Conservation (phyloP, 306 rosid species). For the Dryas drummondii region DNA sequence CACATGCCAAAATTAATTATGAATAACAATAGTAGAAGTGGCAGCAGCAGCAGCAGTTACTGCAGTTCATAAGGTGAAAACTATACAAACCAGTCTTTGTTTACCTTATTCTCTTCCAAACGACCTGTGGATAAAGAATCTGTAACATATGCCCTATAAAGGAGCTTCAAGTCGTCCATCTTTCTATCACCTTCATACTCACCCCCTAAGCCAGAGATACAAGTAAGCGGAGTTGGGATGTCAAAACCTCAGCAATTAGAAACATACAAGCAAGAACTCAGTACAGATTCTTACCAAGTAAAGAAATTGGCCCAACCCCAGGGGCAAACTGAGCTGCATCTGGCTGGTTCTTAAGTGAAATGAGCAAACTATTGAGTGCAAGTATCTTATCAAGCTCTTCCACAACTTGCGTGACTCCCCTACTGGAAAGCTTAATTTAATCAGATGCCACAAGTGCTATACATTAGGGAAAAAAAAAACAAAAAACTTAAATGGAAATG, state of each 20-base stretch:
- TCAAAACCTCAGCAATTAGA: slow-evolving; percentile 9
- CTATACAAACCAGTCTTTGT: neutral
- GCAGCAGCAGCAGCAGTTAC: neutral
- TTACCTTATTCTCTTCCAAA: slow-evolving; percentile 57
- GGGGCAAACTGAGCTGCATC: slow-evolving; percentile 73
- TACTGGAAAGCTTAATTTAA: slow-evolving; percentile 50
- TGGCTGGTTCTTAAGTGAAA: slow-evolving; percentile 73
- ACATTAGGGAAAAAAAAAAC: too few species aligned
- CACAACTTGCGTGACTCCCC: slow-evolving; percentile 58
- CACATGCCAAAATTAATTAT: slow-evolving; percentile 21
- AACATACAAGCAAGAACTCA: slow-evolving; percentile 13
- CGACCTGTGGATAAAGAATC: slow-evolving; percentile 52
- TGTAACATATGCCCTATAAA: slow-evolving; percentile 55
- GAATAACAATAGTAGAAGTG: neutral
- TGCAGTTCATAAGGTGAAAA: neutral
- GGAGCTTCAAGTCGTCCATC: slow-evolving; percentile 87
- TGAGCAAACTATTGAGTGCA: slow-evolving; percentile 64
- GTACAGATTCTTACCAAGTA: slow-evolving; percentile 51
- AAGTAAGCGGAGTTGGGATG: slow-evolving; percentile 27
- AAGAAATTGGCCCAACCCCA: slow-evolving; percentile 85
- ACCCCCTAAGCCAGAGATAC: slow-evolving; percentile 62
- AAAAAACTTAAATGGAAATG: slow-evolving; percentile 7
- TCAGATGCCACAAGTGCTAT: slow-evolving; percentile 30
- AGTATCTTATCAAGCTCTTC: slow-evolving; percentile 69
- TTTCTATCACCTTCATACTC: slow-evolving; percentile 67